These are phyloP conservation scores for Scytalidium sp. DNA, from an alignment of 2,329 filamentous ascomycete species.

Conservation along the genomic window DNA sequence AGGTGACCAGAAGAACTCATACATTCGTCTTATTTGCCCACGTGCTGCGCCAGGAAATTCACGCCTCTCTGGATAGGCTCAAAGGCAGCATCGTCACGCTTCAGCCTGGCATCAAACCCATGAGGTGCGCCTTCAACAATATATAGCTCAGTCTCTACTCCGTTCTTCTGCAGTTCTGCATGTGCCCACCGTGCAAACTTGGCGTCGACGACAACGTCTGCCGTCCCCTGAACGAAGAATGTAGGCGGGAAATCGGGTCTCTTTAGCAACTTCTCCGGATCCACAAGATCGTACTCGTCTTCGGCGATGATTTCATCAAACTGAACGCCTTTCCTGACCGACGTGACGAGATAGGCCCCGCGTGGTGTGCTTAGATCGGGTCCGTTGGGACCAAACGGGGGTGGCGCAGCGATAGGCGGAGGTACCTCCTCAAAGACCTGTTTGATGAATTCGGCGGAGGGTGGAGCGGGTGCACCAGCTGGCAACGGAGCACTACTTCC, in stretches of 20 bases:
- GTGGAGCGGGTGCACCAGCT: background rate
- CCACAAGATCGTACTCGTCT: conserved; percentile 1
- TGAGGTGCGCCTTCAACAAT: conserved; percentile 3
- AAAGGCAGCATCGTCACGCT: no score
- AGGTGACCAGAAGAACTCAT: no score
- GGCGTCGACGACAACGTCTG: background rate
- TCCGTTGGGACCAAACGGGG: background rate
- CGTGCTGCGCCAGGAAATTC: no score
- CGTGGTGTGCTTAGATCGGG: background rate
- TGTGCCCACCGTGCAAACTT: conserved; percentile 1
- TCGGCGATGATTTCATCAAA: conserved; percentile 1
- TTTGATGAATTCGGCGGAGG: conserved; percentile 1
- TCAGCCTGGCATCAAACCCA: conserved; percentile 5
- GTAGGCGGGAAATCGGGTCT: conserved; percentile 1
- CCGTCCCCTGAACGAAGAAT: conserved; percentile 3
- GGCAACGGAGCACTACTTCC: background rate
- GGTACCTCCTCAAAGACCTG: conserved; percentile 1
- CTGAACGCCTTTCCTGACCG: background rate
- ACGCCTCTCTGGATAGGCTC: no score
- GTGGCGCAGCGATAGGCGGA: background rate
- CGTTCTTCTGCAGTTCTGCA: background rate
- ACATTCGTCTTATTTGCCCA: no score
- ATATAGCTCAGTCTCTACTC: background rate
- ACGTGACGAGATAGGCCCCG: conserved; percentile 1
- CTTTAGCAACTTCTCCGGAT: background rate